Percentiles rank a stretch among this genome's conserved stretches.
These are phyloP conservation scores for Hanseniaspora uvarum DNA, from an alignment of 1,139 yeast genomes.

Conservation along the genomic window DNA sequence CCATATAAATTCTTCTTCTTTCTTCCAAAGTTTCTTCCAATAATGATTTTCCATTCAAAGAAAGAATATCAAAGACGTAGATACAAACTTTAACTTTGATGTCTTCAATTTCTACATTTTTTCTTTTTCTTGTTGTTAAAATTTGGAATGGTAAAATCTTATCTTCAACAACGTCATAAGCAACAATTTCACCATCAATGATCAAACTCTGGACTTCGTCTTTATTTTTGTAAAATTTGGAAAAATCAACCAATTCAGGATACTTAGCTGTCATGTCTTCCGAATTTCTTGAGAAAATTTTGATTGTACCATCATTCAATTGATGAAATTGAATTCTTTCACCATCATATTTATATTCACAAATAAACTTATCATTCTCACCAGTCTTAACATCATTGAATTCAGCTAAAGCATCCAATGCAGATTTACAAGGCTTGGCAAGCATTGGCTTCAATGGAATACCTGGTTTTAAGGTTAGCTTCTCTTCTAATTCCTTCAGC, in stretches of 20 bases:
- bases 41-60: slow-evolving; percentile 59
- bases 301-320: slow-evolving; percentile 53
- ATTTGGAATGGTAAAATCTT: slow-evolving; percentile 89
- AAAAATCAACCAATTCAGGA: slow-evolving; percentile 54
- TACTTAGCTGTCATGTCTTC: slow-evolving; percentile 95
- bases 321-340: slow-evolving; percentile 93
- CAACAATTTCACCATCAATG: slow-evolving; percentile 96
- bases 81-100: slow-evolving; percentile 85
- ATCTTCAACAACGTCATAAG: slow-evolving; percentile 71
- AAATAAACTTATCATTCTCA: slow-evolving; percentile 49
- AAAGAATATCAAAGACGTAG: slow-evolving; percentile 80
- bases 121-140: slow-evolving; percentile 82
- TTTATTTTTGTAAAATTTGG: slow-evolving; percentile 18
- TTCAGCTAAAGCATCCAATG: slow-evolving; percentile 78
- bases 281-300: slow-evolving; percentile 82
- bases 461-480: slow-evolving; percentile 76
- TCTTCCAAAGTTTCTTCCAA: slow-evolving; percentile 59
- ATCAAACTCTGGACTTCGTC: slow-evolving; percentile 45
- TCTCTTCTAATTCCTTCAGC: slow-evolving; percentile 49
- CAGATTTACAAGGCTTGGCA: slow-evolving; percentile 92
- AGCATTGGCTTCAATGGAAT: slow-evolving; percentile 95
- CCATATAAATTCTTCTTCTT: slow-evolving; percentile 52
- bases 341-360: slow-evolving; percentile 96
- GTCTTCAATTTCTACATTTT: slow-evolving; percentile 78
- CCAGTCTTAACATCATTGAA: slow-evolving; percentile 51